These are phyloP conservation scores for Huntiella savannae DNA, from an alignment of 2,329 filamentous ascomycete genomes.

Conservation along the genomic window DNA sequence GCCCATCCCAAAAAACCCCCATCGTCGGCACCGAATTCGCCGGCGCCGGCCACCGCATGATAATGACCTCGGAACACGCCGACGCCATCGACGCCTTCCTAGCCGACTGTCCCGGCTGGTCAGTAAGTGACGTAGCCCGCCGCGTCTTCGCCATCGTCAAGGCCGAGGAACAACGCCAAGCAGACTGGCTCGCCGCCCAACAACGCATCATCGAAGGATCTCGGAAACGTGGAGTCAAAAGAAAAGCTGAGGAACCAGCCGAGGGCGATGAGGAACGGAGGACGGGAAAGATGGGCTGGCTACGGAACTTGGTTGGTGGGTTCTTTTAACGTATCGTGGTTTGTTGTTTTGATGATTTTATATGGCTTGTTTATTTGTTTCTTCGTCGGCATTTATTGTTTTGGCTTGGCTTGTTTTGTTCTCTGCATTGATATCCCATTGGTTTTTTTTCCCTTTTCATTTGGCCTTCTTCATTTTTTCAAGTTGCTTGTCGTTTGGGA, in stretches of 20 bases:
- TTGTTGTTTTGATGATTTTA: neutral
- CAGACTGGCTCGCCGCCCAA: slow-evolving; percentile 7
- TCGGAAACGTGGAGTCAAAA: neutral
- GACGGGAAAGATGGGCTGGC: slow-evolving; percentile 1
- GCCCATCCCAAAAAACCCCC: slow-evolving; percentile 14
- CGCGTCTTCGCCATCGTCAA: slow-evolving; percentile 25
- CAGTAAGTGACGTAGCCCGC: slow-evolving; percentile 29
- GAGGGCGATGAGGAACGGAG: neutral
- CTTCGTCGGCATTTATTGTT: neutral
- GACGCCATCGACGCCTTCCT: slow-evolving; percentile 37
- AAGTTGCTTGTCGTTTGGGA: neutral
- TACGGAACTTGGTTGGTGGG: slow-evolving; percentile 2
- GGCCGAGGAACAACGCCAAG: slow-evolving; percentile 9
- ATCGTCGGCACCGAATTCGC: slow-evolving; percentile 30
- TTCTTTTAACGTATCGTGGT: neutral
- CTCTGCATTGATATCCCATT: neutral
- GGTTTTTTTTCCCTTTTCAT: neutral
- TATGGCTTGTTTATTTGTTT: neutral
- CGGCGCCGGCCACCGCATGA: slow-evolving; percentile 27
- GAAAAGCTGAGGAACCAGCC: neutral
- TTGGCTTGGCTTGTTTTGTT: neutral
- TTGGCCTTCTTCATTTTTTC: neutral
- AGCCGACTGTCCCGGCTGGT: slow-evolving; percentile 28
- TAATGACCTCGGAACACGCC: slow-evolving; percentile 36
- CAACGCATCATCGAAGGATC: neutral